Conservation (phyloP, 495 filamentous ascomycete genomes). For the Tuber microsphaerosporum region DNA sequence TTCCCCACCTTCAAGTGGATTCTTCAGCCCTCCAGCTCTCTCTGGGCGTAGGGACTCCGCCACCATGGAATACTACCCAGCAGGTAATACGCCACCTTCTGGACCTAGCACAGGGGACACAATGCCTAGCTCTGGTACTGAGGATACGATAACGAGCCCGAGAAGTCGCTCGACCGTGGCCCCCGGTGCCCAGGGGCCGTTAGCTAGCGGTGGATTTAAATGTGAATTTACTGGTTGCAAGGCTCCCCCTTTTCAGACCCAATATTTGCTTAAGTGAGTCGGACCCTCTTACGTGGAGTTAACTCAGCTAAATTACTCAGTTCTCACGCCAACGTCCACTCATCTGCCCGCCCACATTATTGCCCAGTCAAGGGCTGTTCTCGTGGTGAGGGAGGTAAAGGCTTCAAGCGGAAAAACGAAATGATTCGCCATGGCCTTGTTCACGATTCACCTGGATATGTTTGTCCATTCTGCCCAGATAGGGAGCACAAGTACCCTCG, state of each 20-base stretch:
- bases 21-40: constrained; percentile 33
- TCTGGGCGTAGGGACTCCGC: constrained; percentile 29
- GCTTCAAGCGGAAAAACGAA: constrained; percentile 98
- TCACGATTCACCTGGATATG: constrained; percentile 89
- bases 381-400: constrained; percentile 74
- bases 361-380: constrained; percentile 76
- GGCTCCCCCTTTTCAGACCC: constrained; percentile 85
- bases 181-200: constrained; percentile 31
- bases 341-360: constrained; percentile 80
- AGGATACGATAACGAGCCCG: constrained; percentile 35
- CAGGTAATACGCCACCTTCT: constrained; percentile 30
- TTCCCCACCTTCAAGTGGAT: constrained; percentile 21
- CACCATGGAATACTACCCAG: constrained; percentile 31
- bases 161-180: constrained; percentile 20
- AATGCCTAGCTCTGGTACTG: constrained; percentile 35
- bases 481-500: constrained; percentile 93
- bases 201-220: constrained; percentile 40
- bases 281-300: neutral
- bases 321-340: constrained; percentile 97
- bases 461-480: constrained; percentile 94
- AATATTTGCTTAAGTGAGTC: constrained; percentile 69
- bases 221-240: constrained; percentile 70
- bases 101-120: constrained; percentile 41
- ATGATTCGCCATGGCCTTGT: constrained; percentile 97
- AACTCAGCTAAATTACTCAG: constrained; percentile 51